phyloP scores from a whole-genome alignment of 331 rosid species.

The Ulmus americana region DNA sequence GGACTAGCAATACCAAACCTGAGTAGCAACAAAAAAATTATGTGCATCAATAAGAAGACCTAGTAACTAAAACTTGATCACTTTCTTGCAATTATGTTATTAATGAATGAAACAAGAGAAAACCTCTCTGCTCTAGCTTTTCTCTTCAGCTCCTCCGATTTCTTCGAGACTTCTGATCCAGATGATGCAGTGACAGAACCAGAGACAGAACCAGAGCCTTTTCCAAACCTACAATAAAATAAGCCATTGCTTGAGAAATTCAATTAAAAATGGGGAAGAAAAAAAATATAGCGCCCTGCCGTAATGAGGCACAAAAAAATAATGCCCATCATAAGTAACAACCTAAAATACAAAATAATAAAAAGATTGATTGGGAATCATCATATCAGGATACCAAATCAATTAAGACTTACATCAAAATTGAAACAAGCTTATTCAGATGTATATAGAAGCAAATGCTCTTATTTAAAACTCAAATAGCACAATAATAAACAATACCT shows the following conservation, averaged over 20 bases:
- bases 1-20: slow-evolving; percentile 68
- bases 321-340: too few species aligned
- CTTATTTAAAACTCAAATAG: too few species aligned
- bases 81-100: background rate
- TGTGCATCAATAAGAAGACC: background rate
- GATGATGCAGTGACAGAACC: slow-evolving; percentile 21
- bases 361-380: too few species aligned
- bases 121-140: slow-evolving; percentile 95
- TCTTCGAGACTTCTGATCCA: slow-evolving; percentile 47
- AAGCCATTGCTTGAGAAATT: slow-evolving; percentile 8
- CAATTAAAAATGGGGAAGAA: background rate
- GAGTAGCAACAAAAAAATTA: slow-evolving; percentile 11
- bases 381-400: too few species aligned
- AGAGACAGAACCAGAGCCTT: slow-evolving; percentile 19
- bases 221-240: slow-evolving; percentile 53
- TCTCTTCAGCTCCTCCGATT: slow-evolving; percentile 65
- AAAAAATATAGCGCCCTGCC: too few species aligned
- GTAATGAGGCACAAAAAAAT: too few species aligned
- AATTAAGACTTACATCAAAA: too few species aligned
- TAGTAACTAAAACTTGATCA: background rate
- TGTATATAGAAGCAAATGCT: too few species aligned
- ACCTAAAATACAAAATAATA: too few species aligned
- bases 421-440: too few species aligned
- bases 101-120: background rate
- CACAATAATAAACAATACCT: too few species aligned